Evolutionary conservation across 352 stramenopile genomes (phyloP).

Genomic region (Globisporangium cylindrosporum): DNA sequence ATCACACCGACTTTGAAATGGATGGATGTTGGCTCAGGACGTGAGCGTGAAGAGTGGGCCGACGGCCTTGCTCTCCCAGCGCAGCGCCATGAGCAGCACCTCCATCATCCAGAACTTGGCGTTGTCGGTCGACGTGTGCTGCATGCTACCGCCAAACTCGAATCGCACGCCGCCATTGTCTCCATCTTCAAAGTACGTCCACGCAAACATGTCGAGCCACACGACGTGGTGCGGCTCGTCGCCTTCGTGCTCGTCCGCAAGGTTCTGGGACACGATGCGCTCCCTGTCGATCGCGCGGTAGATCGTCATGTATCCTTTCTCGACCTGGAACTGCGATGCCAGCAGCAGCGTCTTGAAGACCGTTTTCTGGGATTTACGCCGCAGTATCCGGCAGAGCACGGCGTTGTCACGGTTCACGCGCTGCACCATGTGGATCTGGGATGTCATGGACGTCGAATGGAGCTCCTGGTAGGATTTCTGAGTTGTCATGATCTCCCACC

Average conservation of each 20-base stretch:
- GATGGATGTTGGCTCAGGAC: not conserved
- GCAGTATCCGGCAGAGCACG: constrained; percentile 34
- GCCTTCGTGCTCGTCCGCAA: constrained; percentile 16
- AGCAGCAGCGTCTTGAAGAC: constrained; percentile 37
- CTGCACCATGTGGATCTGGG: constrained; percentile 28
- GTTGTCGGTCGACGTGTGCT: constrained; percentile 15
- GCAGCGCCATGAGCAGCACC: constrained; percentile 19
- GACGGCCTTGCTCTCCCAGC: constrained; percentile 15
- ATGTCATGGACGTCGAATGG: constrained; percentile 32
- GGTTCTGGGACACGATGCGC: constrained; percentile 21
- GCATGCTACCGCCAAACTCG: constrained; percentile 22
- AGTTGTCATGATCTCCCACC: constrained; percentile 37
- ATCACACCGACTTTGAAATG: not conserved
- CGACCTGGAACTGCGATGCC: constrained; percentile 33
- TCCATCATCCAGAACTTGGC: constrained; percentile 21
- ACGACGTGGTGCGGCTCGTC: constrained; percentile 15
- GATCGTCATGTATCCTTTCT: constrained; percentile 32
- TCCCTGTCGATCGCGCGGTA: constrained; percentile 30
- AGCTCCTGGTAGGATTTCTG: constrained; percentile 27
- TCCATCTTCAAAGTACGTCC: constrained; percentile 17
- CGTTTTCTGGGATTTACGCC: constrained; percentile 21
- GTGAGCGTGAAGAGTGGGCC: constrained; percentile 15
- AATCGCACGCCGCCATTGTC: constrained; percentile 14
- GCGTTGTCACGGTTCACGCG: constrained; percentile 35
- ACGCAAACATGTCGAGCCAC: constrained; percentile 26